These are phyloP conservation scores for Phytophthora podocarpi DNA, from an alignment of 352 stramenopile genomes.

Conservation along the genomic window DNA sequence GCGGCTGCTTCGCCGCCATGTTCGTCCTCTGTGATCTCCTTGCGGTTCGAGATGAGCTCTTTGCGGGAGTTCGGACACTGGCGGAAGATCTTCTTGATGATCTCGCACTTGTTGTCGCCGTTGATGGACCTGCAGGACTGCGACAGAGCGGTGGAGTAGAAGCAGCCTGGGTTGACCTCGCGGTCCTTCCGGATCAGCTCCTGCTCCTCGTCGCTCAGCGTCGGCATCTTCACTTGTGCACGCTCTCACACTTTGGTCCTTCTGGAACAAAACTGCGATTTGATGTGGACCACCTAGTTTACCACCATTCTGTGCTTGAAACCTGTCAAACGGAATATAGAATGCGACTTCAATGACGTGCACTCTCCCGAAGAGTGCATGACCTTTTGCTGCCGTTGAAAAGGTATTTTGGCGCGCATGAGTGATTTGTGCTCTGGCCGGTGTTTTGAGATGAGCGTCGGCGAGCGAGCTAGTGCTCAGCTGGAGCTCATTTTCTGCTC, in stretches of 20 bases:
- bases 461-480: conserved; percentile 1
- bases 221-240: conserved; percentile 46
- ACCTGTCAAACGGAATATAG: conserved; percentile 8
- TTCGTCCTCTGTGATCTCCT: conserved; percentile 80
- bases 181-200: conserved; percentile 77
- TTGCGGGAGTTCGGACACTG: conserved; percentile 75
- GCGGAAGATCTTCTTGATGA: conserved; percentile 87
- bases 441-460: conserved; percentile 6
- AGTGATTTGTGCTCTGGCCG: too few species aligned
- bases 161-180: conserved; percentile 73
- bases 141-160: conserved; percentile 82
- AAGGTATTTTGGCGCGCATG: too few species aligned
- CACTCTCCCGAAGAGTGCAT: conserved; percentile 8
- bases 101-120: conserved; percentile 86
- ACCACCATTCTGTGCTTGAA: conserved; percentile 18
- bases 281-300: conserved; percentile 24
- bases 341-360: conserved; percentile 16
- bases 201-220: conserved; percentile 74
- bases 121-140: conserved; percentile 82
- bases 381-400: conserved; percentile 13
- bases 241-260: too few species aligned
- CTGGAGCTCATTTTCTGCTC: conserved; percentile 44
- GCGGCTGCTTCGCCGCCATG: conserved; percentile 49
- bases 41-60: conserved; percentile 79
- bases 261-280: conserved; percentile 19